phyloP scores from a whole-genome alignment of 2,329 filamentous ascomycete genomes.

The Aureobasidium mangrovei region DNA sequence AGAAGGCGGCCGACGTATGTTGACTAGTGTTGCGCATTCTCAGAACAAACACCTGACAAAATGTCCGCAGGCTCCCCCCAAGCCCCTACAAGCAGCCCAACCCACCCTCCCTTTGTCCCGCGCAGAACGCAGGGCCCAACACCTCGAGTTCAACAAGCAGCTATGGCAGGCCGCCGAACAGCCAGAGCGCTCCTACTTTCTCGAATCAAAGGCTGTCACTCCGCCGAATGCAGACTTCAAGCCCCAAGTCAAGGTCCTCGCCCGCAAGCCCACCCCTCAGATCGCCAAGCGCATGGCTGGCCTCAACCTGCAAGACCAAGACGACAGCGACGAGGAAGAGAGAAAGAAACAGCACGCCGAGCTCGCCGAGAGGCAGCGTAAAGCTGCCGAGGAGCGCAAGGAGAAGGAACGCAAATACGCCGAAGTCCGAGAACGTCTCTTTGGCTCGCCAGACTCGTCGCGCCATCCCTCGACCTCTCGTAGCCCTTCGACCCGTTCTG shows the following conservation, averaged over 20 bases:
- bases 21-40: neutral
- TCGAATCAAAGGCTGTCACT: slow-evolving; percentile 52
- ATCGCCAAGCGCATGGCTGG: slow-evolving; percentile 46
- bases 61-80: slow-evolving; percentile 18
- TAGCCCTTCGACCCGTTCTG: slow-evolving; percentile 16
- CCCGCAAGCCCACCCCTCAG: slow-evolving; percentile 61
- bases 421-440: slow-evolving; percentile 78
- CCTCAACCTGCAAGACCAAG: slow-evolving; percentile 40
- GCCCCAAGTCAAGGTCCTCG: slow-evolving; percentile 73
- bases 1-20: slow-evolving; percentile 61
- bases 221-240: slow-evolving; percentile 67
- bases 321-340: slow-evolving; percentile 57
- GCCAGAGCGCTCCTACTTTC: slow-evolving; percentile 64
- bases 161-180: slow-evolving; percentile 88
- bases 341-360: slow-evolving; percentile 55
- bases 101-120: slow-evolving; percentile 52
- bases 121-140: slow-evolving; percentile 68
- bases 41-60: slow-evolving; percentile 28
- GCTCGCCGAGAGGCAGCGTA: slow-evolving; percentile 67
- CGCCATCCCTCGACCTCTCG: slow-evolving; percentile 22
- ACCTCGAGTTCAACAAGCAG: slow-evolving; percentile 74
- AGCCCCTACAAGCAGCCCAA: slow-evolving; percentile 23
- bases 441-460: slow-evolving; percentile 48
- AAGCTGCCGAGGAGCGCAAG: slow-evolving; percentile 70
- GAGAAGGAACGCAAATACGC: slow-evolving; percentile 89